Percentiles rank a stretch among this genome's conserved stretches.
Evolutionary conservation across 1,284 basidiomycete species (phyloP).

Genomic region (Boletellus dicymbophilus): DNA sequence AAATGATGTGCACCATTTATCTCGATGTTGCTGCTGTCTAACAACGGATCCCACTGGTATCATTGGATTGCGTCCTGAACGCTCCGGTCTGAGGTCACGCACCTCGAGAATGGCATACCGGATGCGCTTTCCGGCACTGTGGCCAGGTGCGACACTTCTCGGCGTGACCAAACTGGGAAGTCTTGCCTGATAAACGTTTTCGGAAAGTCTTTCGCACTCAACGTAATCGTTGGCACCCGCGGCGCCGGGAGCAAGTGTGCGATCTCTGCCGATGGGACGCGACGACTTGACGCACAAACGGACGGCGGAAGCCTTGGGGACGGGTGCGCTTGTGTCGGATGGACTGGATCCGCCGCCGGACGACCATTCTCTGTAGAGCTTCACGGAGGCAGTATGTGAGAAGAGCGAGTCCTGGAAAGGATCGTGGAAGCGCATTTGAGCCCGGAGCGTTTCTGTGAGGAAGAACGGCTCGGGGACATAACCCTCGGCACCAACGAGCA

Average conservation of each 20-base stretch:
- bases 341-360: slow-evolving; percentile 57
- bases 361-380: slow-evolving; percentile 75
- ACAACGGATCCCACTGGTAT: slow-evolving; percentile 76
- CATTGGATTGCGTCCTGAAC: slow-evolving; percentile 2
- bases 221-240: slow-evolving; percentile 41
- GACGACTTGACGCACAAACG: slow-evolving; percentile 68
- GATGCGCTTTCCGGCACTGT: slow-evolving; percentile 64
- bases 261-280: slow-evolving; percentile 59
- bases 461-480: slow-evolving; percentile 90
- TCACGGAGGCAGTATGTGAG: slow-evolving; percentile 70
- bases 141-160: slow-evolving; percentile 60
- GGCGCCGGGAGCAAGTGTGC: slow-evolving; percentile 37
- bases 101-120: slow-evolving; percentile 83
- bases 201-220: slow-evolving; percentile 52
- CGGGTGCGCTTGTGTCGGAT: neutral
- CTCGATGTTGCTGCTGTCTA: slow-evolving; percentile 89
- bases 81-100: slow-evolving; percentile 29
- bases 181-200: slow-evolving; percentile 67
- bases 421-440: slow-evolving; percentile 85
- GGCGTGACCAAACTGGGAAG: slow-evolving; percentile 80
- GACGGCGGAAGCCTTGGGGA: slow-evolving; percentile 18
- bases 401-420: slow-evolving; percentile 80
- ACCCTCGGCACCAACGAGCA: slow-evolving; percentile 78
- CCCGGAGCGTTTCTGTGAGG: slow-evolving; percentile 78
- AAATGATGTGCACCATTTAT: slow-evolving; percentile 55